These are phyloP conservation scores for Podospora pseudopauciseta DNA, from an alignment of 495 filamentous ascomycete species.

Conservation along the genomic window DNA sequence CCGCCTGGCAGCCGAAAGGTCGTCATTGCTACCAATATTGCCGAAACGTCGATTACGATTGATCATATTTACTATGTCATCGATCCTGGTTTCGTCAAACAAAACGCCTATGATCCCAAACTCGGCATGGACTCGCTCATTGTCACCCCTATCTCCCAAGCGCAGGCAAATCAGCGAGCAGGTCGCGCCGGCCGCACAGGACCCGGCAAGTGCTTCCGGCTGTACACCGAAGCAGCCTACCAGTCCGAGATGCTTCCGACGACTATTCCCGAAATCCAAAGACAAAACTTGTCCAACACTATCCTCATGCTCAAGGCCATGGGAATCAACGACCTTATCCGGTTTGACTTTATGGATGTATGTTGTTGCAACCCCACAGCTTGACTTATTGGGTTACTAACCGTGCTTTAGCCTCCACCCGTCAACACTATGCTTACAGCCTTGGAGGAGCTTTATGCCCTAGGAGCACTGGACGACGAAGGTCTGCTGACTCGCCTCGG, in stretches of 20 bases:
- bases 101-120: conserved; percentile 95
- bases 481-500: conserved; percentile 89
- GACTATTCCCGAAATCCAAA: conserved; percentile 92
- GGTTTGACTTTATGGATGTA: conserved; percentile 98
- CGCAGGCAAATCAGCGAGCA: conserved; percentile 91
- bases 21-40: conserved; percentile 98
- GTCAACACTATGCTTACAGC: conserved; percentile 97
- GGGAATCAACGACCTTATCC: conserved; percentile 96
- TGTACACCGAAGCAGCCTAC: conserved; percentile 95
- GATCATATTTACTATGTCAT: conserved; percentile 97
- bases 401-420: conserved; percentile 56
- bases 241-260: conserved; percentile 97
- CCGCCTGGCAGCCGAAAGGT: conserved; percentile 87
- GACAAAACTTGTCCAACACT: conserved; percentile 88
- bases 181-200: conserved; percentile 92
- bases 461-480: conserved; percentile 93
- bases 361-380: neutral
- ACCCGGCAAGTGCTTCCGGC: conserved; percentile 90
- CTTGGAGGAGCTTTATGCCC: conserved; percentile 88
- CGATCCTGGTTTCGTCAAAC: conserved; percentile 96
- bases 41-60: conserved; percentile 96
- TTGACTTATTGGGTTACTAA: conserved; percentile 6
- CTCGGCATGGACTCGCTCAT: conserved; percentile 96
- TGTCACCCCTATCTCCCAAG: conserved; percentile 93
- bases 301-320: conserved; percentile 99